Conservation (phyloP, 345 rosid genomes). For the Viola odorata region DNA sequence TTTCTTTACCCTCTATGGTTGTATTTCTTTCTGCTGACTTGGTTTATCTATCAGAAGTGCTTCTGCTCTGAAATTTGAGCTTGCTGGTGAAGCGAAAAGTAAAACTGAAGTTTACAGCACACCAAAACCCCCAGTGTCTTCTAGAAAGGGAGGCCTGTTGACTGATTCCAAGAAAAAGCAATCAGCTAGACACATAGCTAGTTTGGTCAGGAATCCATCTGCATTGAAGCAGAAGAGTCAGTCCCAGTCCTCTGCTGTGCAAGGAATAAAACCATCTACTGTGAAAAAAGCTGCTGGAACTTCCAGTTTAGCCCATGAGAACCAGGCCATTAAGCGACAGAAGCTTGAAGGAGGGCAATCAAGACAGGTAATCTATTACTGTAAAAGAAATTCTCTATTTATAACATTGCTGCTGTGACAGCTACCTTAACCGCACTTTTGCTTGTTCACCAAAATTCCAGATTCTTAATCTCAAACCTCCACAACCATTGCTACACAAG, state of each 20-base stretch:
- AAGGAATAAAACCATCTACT: constrained; percentile 33
- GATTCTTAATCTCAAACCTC: constrained; percentile 78
- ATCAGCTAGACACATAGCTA: constrained; percentile 57
- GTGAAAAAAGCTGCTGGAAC: constrained; percentile 33
- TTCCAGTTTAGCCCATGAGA: constrained; percentile 63
- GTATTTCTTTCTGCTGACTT: constrained; percentile 11
- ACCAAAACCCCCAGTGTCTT: constrained; percentile 33
- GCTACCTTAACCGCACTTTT: no score
- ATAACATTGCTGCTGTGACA: no score
- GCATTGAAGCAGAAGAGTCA: constrained; percentile 41
- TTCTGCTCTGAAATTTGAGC: constrained; percentile 19
- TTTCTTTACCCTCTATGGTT: neutral
- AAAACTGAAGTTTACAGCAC: constrained; percentile 41
- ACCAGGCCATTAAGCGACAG: constrained; percentile 93
- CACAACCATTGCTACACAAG: constrained; percentile 63
- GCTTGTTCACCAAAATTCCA: no score
- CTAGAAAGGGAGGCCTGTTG: constrained; percentile 20
- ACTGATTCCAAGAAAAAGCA: constrained; percentile 55
- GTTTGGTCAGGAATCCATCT: constrained; percentile 52
- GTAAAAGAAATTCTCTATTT: no score
- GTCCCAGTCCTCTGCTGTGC: constrained; percentile 45
- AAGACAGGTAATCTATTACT: constrained; percentile 55
- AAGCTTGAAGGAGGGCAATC: constrained; percentile 88
- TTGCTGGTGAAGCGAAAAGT: constrained; percentile 32
- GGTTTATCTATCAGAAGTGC: constrained; percentile 6